phyloP scores from a whole-genome alignment of 306 rosid genomes.

The Prunus mongolica region DNA sequence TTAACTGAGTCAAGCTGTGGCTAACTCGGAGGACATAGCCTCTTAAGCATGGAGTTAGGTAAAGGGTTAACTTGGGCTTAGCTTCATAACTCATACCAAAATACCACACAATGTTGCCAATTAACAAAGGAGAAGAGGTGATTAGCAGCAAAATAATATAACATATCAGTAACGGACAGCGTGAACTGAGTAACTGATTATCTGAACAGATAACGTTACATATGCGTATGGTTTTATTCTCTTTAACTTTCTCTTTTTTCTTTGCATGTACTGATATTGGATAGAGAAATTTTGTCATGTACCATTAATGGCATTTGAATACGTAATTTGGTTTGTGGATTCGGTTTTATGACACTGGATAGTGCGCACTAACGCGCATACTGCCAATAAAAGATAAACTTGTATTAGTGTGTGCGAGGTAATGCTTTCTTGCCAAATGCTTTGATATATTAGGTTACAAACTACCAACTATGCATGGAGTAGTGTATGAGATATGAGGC shows the following conservation, averaged over 20 bases:
- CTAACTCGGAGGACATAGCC: not conserved
- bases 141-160: not conserved
- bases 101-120: not conserved
- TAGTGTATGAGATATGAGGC: no score
- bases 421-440: no score
- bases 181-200: no score
- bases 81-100: not conserved
- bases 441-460: no score
- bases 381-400: not conserved
- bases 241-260: not conserved
- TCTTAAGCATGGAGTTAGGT: not conserved
- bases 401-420: not conserved
- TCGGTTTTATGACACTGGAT: not conserved
- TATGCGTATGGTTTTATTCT: not conserved
- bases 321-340: not conserved
- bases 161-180: not conserved
- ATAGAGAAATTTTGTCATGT: not conserved
- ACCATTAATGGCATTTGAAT: not conserved
- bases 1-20: not conserved
- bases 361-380: not conserved
- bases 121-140: not conserved
- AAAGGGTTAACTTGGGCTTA: conserved; percentile 1
- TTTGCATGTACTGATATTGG: not conserved
- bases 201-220: not conserved
- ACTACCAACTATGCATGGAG: no score